Percentiles rank a stretch among this genome's conserved stretches.
Evolutionary conservation across 163 green algal species (phyloP).

Genomic region (Scenedesmus sp.): DNA sequence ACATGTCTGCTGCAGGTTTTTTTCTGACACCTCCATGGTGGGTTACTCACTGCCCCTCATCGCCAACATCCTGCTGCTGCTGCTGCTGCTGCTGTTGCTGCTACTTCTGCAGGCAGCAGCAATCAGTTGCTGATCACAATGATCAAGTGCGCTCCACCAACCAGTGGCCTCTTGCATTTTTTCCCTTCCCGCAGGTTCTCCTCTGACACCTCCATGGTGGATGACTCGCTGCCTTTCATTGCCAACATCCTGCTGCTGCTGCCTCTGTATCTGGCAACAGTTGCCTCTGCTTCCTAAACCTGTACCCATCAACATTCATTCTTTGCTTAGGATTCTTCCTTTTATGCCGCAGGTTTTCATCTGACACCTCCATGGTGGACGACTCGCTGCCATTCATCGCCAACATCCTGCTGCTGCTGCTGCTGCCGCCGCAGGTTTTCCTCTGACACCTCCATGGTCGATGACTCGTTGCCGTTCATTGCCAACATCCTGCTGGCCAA

Average conservation of each 20-base stretch:
- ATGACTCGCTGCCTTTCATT: slow-evolving; percentile 91
- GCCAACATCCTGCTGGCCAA: slow-evolving; percentile 88
- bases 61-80: too few species aligned
- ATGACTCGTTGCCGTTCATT: slow-evolving; percentile 92
- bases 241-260: slow-evolving; percentile 80
- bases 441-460: slow-evolving; percentile 81
- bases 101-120: too few species aligned
- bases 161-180: too few species aligned
- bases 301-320: too few species aligned
- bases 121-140: too few species aligned
- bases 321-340: too few species aligned
- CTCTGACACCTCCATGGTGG: slow-evolving; percentile 79
- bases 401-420: slow-evolving; percentile 71
- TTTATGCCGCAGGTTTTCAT: slow-evolving; percentile 23
- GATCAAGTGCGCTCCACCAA: too few species aligned
- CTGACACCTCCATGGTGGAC: slow-evolving; percentile 82
- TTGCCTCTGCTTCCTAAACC: too few species aligned
- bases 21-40: slow-evolving; percentile 79
- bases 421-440: slow-evolving; percentile 70
- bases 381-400: slow-evolving; percentile 89
- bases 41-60: too few species aligned
- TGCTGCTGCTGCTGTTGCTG: too few species aligned
- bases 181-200: too few species aligned
- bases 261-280: too few species aligned
- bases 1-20: neutral